A percentile compares a stretch with the other conserved stretches of the same genome.
These are phyloP conservation scores for Gentiana straminea DNA, from an alignment of 257 asterid genomes.

Conservation along the genomic window DNA sequence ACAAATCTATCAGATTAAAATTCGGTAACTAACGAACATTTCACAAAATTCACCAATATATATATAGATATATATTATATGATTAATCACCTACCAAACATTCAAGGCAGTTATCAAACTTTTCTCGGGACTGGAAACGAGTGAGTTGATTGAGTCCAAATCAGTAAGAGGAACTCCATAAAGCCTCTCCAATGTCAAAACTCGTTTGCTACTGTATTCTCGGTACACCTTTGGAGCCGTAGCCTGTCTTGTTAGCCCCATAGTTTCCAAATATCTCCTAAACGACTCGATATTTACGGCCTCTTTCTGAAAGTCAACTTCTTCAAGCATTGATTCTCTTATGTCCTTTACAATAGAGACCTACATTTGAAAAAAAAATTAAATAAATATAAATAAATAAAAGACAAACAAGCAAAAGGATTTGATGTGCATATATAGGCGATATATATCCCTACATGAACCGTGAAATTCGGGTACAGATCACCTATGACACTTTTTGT, in stretches of 20 bases:
- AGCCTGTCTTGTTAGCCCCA: conserved; percentile 91
- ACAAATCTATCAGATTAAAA: neutral
- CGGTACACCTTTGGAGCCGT: conserved; percentile 85
- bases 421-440: no score
- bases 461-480: no score
- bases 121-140: conserved; percentile 75
- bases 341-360: conserved; percentile 94
- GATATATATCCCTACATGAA: no score
- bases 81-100: conserved; percentile 63
- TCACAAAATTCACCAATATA: conserved; percentile 3
- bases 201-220: conserved; percentile 52
- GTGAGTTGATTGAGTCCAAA: conserved; percentile 74
- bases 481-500: no score
- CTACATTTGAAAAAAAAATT: conserved; percentile 21
- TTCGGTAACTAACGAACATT: neutral
- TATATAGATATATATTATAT: neutral
- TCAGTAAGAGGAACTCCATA: conserved; percentile 98
- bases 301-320: conserved; percentile 90
- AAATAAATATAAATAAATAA: neutral
- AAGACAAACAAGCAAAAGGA: no score
- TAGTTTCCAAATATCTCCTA: conserved; percentile 70
- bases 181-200: conserved; percentile 94
- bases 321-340: conserved; percentile 96
- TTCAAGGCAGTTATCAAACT: conserved; percentile 94
- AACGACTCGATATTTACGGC: conserved; percentile 81